Conservation (phyloP, 306 rosid genomes). For the Erythrophleum fordii region DNA sequence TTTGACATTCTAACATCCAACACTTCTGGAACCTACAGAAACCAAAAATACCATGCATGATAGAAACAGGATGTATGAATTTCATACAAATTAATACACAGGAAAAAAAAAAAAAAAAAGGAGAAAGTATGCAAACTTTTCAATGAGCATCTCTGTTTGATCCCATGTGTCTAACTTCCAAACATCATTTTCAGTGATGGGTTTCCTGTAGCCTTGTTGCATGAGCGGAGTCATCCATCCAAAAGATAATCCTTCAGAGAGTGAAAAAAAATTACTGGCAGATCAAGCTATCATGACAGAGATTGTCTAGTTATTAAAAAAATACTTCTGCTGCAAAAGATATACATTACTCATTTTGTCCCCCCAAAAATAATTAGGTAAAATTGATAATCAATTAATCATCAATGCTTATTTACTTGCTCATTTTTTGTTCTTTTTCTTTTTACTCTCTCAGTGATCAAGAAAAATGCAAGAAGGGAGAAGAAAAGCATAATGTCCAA, state of each 20-base stretch:
- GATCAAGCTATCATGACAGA: constrained; percentile 14
- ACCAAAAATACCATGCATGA: constrained; percentile 20
- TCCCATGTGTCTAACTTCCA: constrained; percentile 95
- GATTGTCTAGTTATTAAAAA: neutral
- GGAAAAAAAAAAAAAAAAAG: constrained; percentile 28
- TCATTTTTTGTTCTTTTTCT: neutral
- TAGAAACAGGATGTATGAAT: constrained; percentile 19
- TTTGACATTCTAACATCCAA: constrained; percentile 72
- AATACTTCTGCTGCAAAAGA: neutral
- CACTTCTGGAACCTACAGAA: constrained; percentile 68
- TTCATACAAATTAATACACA: constrained; percentile 29
- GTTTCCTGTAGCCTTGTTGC: constrained; percentile 77
- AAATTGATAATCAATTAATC: neutral
- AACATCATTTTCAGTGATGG: constrained; percentile 75
- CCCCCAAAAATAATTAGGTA: neutral
- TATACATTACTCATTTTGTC: neutral
- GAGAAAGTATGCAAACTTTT: constrained; percentile 51
- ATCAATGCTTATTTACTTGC: neutral
- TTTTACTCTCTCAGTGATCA: constrained; percentile 15
- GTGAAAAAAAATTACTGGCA: constrained; percentile 34
- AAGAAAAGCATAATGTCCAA: neutral
- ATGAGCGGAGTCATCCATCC: constrained; percentile 91
- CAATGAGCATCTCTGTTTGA: constrained; percentile 60
- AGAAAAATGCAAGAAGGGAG: neutral
- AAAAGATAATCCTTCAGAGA: constrained; percentile 63